A percentile compares a stretch with the other conserved stretches of the same genome.
These are phyloP conservation scores for Smallanthus sonchifolius DNA, from an alignment of 129 eudicot genomes.

Conservation along the genomic window DNA sequence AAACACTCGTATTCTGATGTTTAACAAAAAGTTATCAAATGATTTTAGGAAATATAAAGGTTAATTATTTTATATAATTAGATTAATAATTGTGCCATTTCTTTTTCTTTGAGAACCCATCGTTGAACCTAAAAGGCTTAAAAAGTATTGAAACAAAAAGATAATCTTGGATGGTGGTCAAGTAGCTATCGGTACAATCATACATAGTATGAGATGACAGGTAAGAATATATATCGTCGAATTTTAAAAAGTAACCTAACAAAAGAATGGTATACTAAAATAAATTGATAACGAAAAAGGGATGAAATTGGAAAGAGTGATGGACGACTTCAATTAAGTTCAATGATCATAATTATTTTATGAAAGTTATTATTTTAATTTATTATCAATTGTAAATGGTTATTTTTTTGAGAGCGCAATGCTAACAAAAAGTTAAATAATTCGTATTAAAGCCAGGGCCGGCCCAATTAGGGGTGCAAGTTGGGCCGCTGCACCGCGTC, in stretches of 20 bases:
- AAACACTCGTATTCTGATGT: too few species aligned
- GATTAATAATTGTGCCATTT: background rate
- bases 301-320: slow-evolving; percentile 19
- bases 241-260: slow-evolving; percentile 30
- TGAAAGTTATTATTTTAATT: background rate
- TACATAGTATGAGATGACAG: slow-evolving; percentile 16
- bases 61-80: background rate
- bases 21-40: too few species aligned
- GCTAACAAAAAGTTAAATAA: too few species aligned
- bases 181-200: slow-evolving; percentile 25
- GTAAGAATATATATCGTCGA: slow-evolving; percentile 8
- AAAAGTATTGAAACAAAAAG: slow-evolving; percentile 12
- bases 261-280: slow-evolving; percentile 23
- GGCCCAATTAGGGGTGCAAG: too few species aligned
- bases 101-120: background rate
- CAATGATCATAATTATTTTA: background rate
- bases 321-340: slow-evolving; percentile 9
- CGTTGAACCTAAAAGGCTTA: slow-evolving; percentile 11
- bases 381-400: background rate
- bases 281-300: slow-evolving; percentile 17
- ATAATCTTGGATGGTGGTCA: slow-evolving; percentile 29
- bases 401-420: background rate
- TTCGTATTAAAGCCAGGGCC: too few species aligned
- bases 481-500: too few species aligned
- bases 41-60: background rate